These are phyloP conservation scores for Nematocida parisii DNA, from an alignment of 371 early-diverging fungal species.

Conservation along the genomic window DNA sequence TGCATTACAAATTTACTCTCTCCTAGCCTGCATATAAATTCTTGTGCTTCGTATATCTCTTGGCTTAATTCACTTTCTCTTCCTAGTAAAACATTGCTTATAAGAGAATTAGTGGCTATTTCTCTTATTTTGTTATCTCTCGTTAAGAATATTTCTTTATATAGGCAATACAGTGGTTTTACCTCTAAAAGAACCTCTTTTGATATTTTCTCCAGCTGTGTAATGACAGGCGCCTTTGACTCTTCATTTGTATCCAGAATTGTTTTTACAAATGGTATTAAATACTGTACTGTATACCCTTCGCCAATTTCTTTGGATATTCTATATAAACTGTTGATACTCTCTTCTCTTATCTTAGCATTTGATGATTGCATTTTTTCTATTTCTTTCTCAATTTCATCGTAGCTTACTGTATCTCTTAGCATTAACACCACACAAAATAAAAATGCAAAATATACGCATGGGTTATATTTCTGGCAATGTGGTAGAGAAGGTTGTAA, in stretches of 20 bases:
- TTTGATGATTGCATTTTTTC: conserved; percentile 54
- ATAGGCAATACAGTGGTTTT: conserved; percentile 31
- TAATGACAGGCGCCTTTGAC: conserved; percentile 36
- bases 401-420: conserved; percentile 37
- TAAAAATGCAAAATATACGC: conserved; percentile 23
- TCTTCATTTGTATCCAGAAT: conserved; percentile 59
- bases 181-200: conserved; percentile 32
- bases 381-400: conserved; percentile 52
- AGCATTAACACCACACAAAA: conserved; percentile 10
- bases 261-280: conserved; percentile 49
- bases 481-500: neutral
- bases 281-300: conserved; percentile 41
- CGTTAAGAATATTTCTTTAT: conserved; percentile 50
- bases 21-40: conserved; percentile 36
- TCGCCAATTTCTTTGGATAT: conserved; percentile 39
- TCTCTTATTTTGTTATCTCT: conserved; percentile 28
- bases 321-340: conserved; percentile 35
- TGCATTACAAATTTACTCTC: conserved; percentile 52
- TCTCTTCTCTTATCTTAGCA: conserved; percentile 38
- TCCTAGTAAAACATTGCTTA: neutral
- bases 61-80: conserved; percentile 8
- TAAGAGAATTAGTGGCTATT: conserved; percentile 14
- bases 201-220: conserved; percentile 37
- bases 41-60: conserved; percentile 19
- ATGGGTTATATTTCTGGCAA: neutral